phyloP scores from a whole-genome alignment of 257 asterid species.

The Schizonepeta tenuifolia region DNA sequence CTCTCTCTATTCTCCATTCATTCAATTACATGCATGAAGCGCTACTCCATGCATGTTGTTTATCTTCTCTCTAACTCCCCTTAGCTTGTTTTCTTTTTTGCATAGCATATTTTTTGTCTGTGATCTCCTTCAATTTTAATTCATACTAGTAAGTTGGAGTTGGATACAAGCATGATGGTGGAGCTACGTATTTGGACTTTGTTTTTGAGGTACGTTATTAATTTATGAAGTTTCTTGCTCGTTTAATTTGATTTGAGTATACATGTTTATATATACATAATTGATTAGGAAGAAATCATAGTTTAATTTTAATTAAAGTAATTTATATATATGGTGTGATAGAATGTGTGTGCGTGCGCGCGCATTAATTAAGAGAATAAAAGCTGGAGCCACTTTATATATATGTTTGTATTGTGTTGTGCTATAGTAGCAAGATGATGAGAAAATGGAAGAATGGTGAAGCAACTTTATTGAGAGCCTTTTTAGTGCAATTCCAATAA shows the following conservation, averaged over 20 bases:
- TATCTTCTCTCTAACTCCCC: too few species aligned
- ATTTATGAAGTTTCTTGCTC: not conserved
- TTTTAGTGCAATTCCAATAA: conserved; percentile 39
- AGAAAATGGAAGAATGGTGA: conserved; percentile 28
- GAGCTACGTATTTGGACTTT: not conserved
- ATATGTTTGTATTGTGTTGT: conserved; percentile 12
- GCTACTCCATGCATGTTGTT: not conserved
- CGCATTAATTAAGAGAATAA: conserved; percentile 7
- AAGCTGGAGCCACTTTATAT: conserved; percentile 37
- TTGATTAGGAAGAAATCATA: not conserved
- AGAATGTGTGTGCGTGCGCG: not conserved
- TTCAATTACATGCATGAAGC: conserved; percentile 19
- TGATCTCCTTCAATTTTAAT: not conserved
- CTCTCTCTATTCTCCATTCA: not conserved
- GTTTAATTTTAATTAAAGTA: too few species aligned
- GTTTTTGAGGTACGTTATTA: conserved; percentile 30
- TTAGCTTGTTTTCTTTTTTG: too few species aligned
- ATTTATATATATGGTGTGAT: too few species aligned
- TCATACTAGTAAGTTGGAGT: not conserved
- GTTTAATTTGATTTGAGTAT: too few species aligned
- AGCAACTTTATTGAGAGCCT: conserved; percentile 31
- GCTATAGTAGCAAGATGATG: conserved; percentile 27
- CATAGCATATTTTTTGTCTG: too few species aligned
- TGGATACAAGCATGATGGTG: not conserved
- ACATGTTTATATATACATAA: too few species aligned